Percentiles rank a stretch among this genome's conserved stretches.
Conservation (phyloP, 73 alveolate genomes). For the Durusdinium trenchii region DNA sequence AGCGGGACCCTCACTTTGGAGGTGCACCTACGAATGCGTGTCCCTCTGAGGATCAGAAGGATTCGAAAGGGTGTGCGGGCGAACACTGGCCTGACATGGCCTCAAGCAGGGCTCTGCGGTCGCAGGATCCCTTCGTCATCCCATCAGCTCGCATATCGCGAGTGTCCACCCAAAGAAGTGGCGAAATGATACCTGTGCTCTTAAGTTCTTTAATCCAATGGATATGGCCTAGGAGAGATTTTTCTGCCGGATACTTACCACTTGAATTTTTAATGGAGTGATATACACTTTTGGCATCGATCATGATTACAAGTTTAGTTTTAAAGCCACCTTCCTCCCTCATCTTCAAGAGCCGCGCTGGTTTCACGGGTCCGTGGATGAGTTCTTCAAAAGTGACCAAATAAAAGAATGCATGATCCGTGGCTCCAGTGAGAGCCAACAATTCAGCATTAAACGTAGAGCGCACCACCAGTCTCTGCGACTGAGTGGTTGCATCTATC, state of each 20-base stretch:
- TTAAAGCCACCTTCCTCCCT: not conserved
- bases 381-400: not conserved
- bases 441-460: not conserved
- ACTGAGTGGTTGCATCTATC: not conserved
- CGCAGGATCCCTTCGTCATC: not conserved
- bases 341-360: not conserved
- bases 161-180: not conserved
- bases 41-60: too few species aligned
- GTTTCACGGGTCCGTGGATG: not conserved
- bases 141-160: not conserved
- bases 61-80: too few species aligned
- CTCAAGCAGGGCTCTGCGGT: not conserved
- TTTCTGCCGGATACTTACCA: not conserved
- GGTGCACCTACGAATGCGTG: too few species aligned
- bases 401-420: not conserved
- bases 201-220: not conserved
- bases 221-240: too few species aligned
- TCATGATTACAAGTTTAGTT: not conserved
- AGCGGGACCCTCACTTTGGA: not conserved
- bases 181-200: not conserved
- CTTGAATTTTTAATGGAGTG: not conserved
- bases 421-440: not conserved
- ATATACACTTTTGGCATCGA: not conserved
- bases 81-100: not conserved
- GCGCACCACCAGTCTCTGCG: not conserved